These are phyloP conservation scores for Taiwanofungus camphoratus DNA, from an alignment of 1,284 basidiomycete genomes.

Conservation along the genomic window DNA sequence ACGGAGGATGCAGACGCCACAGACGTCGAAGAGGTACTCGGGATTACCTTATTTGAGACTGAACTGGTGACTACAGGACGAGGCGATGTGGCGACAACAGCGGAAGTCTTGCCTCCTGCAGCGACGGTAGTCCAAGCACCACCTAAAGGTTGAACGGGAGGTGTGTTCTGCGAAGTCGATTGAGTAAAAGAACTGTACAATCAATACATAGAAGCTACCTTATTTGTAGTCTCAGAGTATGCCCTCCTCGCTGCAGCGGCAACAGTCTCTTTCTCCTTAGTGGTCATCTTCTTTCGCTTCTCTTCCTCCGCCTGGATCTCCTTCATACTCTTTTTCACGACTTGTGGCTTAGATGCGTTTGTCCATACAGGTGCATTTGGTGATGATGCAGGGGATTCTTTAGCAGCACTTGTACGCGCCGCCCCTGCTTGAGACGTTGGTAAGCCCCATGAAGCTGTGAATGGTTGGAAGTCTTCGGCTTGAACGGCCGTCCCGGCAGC, in stretches of 20 bases:
- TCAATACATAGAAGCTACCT: constrained; percentile 37
- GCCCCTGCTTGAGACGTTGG: constrained; percentile 65
- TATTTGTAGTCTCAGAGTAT: constrained; percentile 76
- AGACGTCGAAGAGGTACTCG: constrained; percentile 22
- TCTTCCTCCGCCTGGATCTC: constrained; percentile 99
- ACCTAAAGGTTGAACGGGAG: constrained; percentile 30
- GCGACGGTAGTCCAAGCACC: constrained; percentile 87
- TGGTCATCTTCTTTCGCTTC: constrained; percentile 63
- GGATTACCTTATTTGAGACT: constrained; percentile 22
- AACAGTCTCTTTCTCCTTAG: constrained; percentile 54
- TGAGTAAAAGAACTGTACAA: constrained; percentile 1
- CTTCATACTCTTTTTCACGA: constrained; percentile 90
- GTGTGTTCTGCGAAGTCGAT: constrained; percentile 7
- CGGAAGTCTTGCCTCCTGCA: constrained; percentile 59
- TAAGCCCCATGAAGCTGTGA: constrained; percentile 74
- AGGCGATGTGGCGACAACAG: constrained; percentile 19
- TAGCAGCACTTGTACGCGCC: constrained; percentile 35
- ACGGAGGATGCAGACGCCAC: constrained; percentile 20
- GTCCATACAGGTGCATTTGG: constrained; percentile 60
- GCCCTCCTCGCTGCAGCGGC: constrained; percentile 57
- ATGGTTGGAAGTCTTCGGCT: constrained; percentile 52
- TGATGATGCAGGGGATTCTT: constrained; percentile 38
- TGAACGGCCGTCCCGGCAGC: constrained; percentile 32
- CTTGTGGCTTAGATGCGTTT: constrained; percentile 42
- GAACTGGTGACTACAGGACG: constrained; percentile 26